These are phyloP conservation scores for Kwoniella bestiolae DNA, from an alignment of 768 basidiomycete genomes.

Conservation along the genomic window DNA sequence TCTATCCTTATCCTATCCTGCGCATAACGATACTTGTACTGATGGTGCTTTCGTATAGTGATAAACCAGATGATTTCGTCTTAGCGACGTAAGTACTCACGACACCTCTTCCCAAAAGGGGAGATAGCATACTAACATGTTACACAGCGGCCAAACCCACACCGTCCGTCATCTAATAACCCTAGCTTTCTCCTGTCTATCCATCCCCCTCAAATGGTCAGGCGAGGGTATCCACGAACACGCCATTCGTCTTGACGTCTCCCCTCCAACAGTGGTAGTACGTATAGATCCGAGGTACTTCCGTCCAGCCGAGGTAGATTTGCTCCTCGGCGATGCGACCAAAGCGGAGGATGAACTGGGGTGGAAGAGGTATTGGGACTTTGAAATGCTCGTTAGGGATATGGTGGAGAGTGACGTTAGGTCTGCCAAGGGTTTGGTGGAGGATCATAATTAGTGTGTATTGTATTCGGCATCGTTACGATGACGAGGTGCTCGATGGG, in stretches of 20 bases:
- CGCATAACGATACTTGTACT: too few species aligned
- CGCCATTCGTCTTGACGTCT: conserved; percentile 56
- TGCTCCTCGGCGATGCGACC: conserved; percentile 81
- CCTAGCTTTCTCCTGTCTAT: conserved; percentile 75
- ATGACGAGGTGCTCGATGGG: too few species aligned
- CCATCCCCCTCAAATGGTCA: conserved; percentile 64
- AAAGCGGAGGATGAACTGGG: conserved; percentile 88
- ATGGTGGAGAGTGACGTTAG: conserved; percentile 67
- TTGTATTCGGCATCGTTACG: too few species aligned
- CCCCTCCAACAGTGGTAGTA: conserved; percentile 62
- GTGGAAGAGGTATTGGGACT: conserved; percentile 86
- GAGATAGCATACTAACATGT: too few species aligned
- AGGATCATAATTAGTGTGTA: conserved; percentile 22
- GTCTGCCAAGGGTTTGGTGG: conserved; percentile 17
- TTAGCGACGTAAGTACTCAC: conserved; percentile 31
- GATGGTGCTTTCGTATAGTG: conserved; percentile 23
- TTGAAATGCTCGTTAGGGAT: conserved; percentile 82
- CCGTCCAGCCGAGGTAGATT: conserved; percentile 94
- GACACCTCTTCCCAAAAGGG: too few species aligned
- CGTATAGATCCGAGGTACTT: conserved; percentile 87
- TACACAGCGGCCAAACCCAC: conserved; percentile 83
- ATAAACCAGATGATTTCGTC: conserved; percentile 74
- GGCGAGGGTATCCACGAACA: conserved; percentile 30
- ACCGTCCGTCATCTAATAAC: conserved; percentile 90
- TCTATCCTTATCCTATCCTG: too few species aligned